A percentile compares a stretch with the other conserved stretches of the same genome.
These are phyloP conservation scores for Trametes sanguinea DNA, from an alignment of 768 basidiomycete genomes.

Conservation along the genomic window DNA sequence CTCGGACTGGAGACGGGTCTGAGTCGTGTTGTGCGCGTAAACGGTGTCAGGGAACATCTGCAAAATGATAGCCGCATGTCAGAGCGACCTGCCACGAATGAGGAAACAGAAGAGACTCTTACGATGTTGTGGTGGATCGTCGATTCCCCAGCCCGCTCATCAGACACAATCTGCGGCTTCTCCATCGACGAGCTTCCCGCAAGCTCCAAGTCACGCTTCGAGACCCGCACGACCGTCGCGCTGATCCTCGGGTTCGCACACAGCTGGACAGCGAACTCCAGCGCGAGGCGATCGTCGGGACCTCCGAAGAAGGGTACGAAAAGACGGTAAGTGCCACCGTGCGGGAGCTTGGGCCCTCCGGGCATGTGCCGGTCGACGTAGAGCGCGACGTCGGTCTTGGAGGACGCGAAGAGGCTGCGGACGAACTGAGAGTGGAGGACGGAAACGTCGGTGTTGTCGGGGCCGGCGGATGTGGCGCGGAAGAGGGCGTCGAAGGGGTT, in stretches of 20 bases:
- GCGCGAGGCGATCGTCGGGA: slow-evolving; percentile 85
- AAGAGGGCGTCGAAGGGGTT: slow-evolving; percentile 80
- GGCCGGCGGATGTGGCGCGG: slow-evolving; percentile 32
- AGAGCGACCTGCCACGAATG: not conserved
- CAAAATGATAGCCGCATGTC: not conserved
- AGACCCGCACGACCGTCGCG: slow-evolving; percentile 75
- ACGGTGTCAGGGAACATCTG: slow-evolving; percentile 63
- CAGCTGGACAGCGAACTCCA: slow-evolving; percentile 83
- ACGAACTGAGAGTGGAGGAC: slow-evolving; percentile 81
- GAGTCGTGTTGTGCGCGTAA: slow-evolving; percentile 63
- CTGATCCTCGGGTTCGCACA: slow-evolving; percentile 66
- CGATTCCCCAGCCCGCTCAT: slow-evolving; percentile 21
- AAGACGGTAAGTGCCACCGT: slow-evolving; percentile 54
- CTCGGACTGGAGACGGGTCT: slow-evolving; percentile 72
- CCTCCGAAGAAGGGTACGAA: slow-evolving; percentile 95
- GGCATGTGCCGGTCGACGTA: slow-evolving; percentile 64
- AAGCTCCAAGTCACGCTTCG: slow-evolving; percentile 43
- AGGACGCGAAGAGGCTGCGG: slow-evolving; percentile 73
- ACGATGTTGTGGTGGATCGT: slow-evolving; percentile 22
- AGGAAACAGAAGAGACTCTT: not conserved
- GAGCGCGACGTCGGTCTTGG: slow-evolving; percentile 75
- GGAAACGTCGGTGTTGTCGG: slow-evolving; percentile 46
- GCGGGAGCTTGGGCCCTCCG: slow-evolving; percentile 26
- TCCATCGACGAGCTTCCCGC: slow-evolving; percentile 19
- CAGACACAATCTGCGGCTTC: slow-evolving; percentile 33